Percentiles rank a stretch among this genome's conserved stretches.
These are phyloP conservation scores for Fraxinus dipetala DNA, from an alignment of 305 asterid genomes.

Conservation along the genomic window DNA sequence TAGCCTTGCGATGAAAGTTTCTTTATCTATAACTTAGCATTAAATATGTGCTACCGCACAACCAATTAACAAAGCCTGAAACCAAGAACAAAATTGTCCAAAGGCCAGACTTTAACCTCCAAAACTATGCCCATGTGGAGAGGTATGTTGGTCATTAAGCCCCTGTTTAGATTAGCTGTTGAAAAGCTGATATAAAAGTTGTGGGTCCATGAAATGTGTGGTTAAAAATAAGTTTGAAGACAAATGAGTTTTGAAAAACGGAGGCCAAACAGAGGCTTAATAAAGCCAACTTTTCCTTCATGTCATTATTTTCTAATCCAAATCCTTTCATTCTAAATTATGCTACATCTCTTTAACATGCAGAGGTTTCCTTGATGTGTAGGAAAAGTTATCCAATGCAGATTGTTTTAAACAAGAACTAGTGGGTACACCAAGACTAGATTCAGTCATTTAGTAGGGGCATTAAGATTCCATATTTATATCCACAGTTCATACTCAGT, in stretches of 20 bases:
- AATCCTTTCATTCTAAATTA: neutral
- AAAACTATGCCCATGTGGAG: neutral
- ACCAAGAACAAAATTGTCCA: neutral
- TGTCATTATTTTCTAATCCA: neutral
- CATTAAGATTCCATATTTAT: neutral
- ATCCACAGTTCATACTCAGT: neutral
- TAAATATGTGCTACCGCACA: slow-evolving; percentile 5
- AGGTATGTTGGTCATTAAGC: neutral
- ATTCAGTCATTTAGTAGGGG: neutral
- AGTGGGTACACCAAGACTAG: neutral
- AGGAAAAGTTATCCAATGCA: neutral
- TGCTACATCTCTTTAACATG: neutral
- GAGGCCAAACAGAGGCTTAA: neutral
- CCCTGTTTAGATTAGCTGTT: neutral
- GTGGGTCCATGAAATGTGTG: neutral
- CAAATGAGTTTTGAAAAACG: neutral
- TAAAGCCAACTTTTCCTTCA: neutral
- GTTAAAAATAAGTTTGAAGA: neutral
- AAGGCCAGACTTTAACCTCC: neutral
- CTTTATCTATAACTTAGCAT: slow-evolving; percentile 8
- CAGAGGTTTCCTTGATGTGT: neutral
- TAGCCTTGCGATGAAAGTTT: slow-evolving; percentile 4
- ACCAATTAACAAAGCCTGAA: neutral
- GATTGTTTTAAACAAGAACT: neutral
- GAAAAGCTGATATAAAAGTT: neutral